Conservation (phyloP, 2,329 filamentous ascomycete species). For the Zopfia rhizophila region DNA sequence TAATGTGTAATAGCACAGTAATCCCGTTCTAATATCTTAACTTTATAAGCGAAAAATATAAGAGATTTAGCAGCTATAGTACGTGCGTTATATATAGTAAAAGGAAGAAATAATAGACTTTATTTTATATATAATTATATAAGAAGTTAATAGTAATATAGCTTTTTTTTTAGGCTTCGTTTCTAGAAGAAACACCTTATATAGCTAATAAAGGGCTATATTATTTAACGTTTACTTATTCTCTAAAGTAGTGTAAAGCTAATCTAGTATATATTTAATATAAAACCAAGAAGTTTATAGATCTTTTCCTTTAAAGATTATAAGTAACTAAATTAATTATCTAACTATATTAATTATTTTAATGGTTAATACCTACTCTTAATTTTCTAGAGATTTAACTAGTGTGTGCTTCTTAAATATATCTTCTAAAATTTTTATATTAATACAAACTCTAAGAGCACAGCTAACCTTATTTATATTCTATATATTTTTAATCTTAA, state of each 20-base stretch:
- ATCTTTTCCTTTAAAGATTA: too few species aligned
- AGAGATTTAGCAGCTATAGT: slow-evolving; percentile 27
- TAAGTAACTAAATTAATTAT: too few species aligned
- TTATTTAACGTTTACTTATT: slow-evolving; percentile 23
- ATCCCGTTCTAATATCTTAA: slow-evolving; percentile 17
- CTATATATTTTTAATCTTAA: too few species aligned
- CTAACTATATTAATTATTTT: too few species aligned
- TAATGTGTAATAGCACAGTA: slow-evolving; percentile 13
- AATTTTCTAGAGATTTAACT: too few species aligned
- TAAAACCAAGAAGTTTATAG: too few species aligned
- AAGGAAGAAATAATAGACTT: slow-evolving; percentile 21
- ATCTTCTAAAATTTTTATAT: too few species aligned
- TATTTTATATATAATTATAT: neutral
- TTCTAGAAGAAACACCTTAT: slow-evolving; percentile 18
- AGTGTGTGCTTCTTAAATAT: too few species aligned
- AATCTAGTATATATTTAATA: slow-evolving; percentile 15
- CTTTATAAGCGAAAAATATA: slow-evolving; percentile 20
- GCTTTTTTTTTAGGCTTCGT: slow-evolving; percentile 11
- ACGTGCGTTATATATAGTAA: slow-evolving; percentile 19
- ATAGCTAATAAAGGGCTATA: slow-evolving; percentile 16
- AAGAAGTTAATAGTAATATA: slow-evolving; percentile 18
- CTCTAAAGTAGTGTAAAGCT: slow-evolving; percentile 21
- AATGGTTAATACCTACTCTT: too few species aligned
- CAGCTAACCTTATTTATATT: too few species aligned
- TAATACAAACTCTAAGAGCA: too few species aligned